Evolutionary conservation across 164 flowering plant genomes (phyloP), one percentile per base, ranked within the genome.

Genomic region (Vitis rotundifolia): DNA sequence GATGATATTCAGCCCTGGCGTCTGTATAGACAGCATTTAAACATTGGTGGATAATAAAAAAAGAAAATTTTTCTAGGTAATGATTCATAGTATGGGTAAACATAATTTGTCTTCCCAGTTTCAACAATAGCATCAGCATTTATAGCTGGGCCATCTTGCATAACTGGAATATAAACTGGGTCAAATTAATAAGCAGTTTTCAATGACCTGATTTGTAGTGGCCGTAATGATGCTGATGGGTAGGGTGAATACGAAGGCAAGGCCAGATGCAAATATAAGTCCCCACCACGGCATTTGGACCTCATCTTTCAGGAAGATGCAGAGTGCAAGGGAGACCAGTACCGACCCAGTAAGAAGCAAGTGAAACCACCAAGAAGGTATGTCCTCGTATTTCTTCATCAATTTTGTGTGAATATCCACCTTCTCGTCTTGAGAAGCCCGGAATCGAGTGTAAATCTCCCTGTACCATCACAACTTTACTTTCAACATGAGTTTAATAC

Each of bases 341-440:
- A 37, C 0, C 22, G 75, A 59, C 19, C 57, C 66, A 11, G 22
- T 58, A 47, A 77, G 66, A 64, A 72, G 69, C 53, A 67, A 7
- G 26, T 66, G 62, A 77, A 83, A 80, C 89, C 87, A 85, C 88
- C 85, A 83, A 1, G 67, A 28, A 22, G 88, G 87, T 8, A 85
- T 82, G 64, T 79, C 79, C 31, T 75, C 75, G 73, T 85, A 85
- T 7, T 73, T 82, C 50, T 53, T 73, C 89, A 85, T 85, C 4
- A 85, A 71, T 53, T 72, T 81, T 1, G 83, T 79, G 71, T 83
- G 89, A n/a, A 85, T 60, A 53, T 85, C 87, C 11, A 44, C 64
- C 71, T 83, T 84, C 7, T 80, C 76, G 4, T 68, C 61, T 4
- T 71, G 19, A 28, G 90, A 81, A 29, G 74, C 72, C 14, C 76